A percentile compares a stretch with the other conserved stretches of the same genome.
Conservation (phyloP, 208 protist species). For the Naegleria gruberi region DNA sequence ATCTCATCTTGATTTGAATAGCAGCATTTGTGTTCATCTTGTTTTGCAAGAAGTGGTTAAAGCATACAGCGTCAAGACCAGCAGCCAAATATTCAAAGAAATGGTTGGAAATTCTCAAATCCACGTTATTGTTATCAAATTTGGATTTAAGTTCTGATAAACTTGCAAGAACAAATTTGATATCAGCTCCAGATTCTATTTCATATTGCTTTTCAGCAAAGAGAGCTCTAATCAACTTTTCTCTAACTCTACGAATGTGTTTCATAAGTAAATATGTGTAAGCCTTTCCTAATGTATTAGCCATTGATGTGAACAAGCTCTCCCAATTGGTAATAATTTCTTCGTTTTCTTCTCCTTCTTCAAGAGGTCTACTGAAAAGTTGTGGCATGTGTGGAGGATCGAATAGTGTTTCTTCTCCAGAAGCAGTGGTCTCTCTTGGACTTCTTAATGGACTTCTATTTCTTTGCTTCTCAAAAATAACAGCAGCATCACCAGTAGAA, state of each 20-base stretch:
- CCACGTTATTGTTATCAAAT: not conserved
- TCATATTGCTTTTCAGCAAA: not conserved
- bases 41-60: not conserved
- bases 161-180: not conserved
- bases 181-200: not conserved
- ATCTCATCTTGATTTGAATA: not conserved
- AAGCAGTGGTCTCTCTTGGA: not conserved
- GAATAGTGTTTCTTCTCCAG: not conserved
- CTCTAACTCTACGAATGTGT: not conserved
- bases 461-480: not conserved
- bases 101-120: not conserved
- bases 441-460: too few relatives aligned
- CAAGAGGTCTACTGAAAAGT: not conserved
- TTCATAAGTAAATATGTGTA: not conserved
- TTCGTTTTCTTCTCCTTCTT: not conserved
- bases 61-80: not conserved
- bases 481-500: not conserved
- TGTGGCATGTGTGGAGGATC: not conserved
- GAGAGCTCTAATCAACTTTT: not conserved
- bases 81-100: not conserved
- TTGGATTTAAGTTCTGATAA: not conserved
- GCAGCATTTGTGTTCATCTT: not conserved
- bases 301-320: not conserved
- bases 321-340: not conserved
- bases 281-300: not conserved